Conservation (phyloP, 371 early-diverging fungal genomes). For the Apophysomyces ossiformis region DNA sequence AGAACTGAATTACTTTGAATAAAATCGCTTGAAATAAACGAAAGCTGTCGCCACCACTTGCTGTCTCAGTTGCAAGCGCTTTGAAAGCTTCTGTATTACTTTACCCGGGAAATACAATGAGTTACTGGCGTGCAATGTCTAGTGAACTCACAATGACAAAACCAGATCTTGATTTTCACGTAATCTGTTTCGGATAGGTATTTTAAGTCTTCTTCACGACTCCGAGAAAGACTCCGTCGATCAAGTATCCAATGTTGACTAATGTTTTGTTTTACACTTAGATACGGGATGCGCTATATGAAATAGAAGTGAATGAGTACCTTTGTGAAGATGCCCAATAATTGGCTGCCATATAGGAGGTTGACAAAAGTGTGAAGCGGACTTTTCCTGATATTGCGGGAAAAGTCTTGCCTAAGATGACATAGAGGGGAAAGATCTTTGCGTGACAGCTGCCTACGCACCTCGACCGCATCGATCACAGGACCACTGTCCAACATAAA, state of each 20-base stretch:
- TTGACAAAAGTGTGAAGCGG: not conserved
- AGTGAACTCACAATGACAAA: slow-evolving; percentile 60
- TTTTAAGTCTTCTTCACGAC: slow-evolving; percentile 63
- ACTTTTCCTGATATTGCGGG: not conserved
- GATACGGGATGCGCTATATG: not conserved
- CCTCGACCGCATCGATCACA: no score
- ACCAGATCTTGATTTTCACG: slow-evolving; percentile 70
- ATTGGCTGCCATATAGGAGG: slow-evolving; percentile 69
- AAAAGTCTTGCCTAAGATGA: no score
- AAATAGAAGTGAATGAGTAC: slow-evolving; percentile 35
- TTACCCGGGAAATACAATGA: slow-evolving; percentile 2
- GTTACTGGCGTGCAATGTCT: not conserved
- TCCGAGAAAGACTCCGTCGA: slow-evolving; percentile 55
- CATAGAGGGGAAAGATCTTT: no score
- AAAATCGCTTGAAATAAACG: slow-evolving; percentile 90
- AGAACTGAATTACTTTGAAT: slow-evolving; percentile 67
- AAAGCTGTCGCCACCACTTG: slow-evolving; percentile 86
- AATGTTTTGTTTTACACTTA: not conserved
- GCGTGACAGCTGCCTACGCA: no score
- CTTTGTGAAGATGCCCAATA: slow-evolving; percentile 77
- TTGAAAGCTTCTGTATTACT: slow-evolving; percentile 85
- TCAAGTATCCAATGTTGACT: slow-evolving; percentile 74
- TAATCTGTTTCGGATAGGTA: slow-evolving; percentile 61
- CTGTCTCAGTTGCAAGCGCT: slow-evolving; percentile 74
- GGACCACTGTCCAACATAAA: no score